These are phyloP conservation scores for Colletotrichum liaoningense DNA, from an alignment of 2,329 filamentous ascomycete genomes.

Conservation along the genomic window DNA sequence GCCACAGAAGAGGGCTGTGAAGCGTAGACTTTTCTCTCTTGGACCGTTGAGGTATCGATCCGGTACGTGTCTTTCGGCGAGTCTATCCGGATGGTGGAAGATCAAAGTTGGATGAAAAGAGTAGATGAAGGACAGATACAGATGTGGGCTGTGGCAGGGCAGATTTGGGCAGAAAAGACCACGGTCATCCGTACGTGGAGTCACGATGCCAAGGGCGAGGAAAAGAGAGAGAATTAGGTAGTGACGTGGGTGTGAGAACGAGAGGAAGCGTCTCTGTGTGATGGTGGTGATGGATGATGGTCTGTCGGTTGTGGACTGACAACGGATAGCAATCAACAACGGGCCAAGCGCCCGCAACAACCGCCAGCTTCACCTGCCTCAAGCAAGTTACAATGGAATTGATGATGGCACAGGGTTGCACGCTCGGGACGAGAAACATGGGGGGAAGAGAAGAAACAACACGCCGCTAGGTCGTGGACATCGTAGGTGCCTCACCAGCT, in stretches of 20 bases:
- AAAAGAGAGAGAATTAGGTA: neutral
- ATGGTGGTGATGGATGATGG: neutral
- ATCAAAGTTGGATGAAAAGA: constrained; percentile 1
- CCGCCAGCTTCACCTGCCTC: neutral
- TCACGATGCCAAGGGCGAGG: neutral
- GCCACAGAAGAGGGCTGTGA: constrained; percentile 3
- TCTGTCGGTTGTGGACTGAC: neutral
- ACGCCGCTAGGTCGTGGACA: neutral
- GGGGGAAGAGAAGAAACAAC: neutral
- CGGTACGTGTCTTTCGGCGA: neutral
- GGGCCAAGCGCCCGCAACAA: neutral
- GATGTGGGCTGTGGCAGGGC: constrained; percentile 3
- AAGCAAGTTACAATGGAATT: too few species aligned
- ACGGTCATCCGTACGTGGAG: neutral
- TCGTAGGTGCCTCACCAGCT: neutral
- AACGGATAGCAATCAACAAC: neutral
- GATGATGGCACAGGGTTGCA: neutral
- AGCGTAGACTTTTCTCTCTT: neutral
- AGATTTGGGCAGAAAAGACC: neutral
- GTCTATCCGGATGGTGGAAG: neutral
- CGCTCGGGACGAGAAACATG: neutral
- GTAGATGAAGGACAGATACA: neutral
- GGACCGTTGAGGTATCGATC: neutral
- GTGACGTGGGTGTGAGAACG: neutral
- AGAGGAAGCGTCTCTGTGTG: neutral